A percentile compares a stretch with the other conserved stretches of the same genome.
These are phyloP conservation scores for Paramyrothecium sp. DNA, from an alignment of 2,329 filamentous ascomycete species.

Conservation along the genomic window DNA sequence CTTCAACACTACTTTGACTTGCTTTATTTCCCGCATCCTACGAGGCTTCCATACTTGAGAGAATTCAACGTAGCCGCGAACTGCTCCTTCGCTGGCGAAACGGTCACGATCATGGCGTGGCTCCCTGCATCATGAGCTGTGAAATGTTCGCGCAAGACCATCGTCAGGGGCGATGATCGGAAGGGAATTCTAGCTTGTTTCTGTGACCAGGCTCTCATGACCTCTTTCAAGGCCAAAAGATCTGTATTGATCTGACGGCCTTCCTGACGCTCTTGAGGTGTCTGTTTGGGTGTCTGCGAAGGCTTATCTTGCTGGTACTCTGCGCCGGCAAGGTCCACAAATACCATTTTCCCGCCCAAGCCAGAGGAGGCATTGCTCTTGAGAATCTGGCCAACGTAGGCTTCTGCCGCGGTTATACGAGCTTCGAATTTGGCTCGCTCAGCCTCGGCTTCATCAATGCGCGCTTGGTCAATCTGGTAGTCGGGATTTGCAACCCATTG, in stretches of 20 bases:
- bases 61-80: constrained; percentile 39
- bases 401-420: constrained; percentile 21
- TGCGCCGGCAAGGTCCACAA: constrained; percentile 43
- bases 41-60: constrained; percentile 39
- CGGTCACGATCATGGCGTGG: constrained; percentile 24
- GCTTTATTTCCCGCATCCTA: constrained; percentile 18
- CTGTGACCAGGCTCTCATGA: constrained; percentile 37
- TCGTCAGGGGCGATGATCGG: constrained; percentile 38
- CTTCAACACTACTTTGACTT: neutral
- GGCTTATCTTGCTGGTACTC: constrained; percentile 36
- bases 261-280: constrained; percentile 34
- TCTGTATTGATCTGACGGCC: constrained; percentile 43
- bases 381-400: constrained; percentile 22
- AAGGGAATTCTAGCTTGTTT: constrained; percentile 36
- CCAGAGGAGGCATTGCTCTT: constrained; percentile 14
- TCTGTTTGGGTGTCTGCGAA: neutral
- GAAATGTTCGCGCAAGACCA: constrained; percentile 40
- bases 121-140: constrained; percentile 2
- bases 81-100: constrained; percentile 32
- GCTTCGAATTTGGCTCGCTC: neutral
- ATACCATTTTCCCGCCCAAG: constrained; percentile 39
- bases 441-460: constrained; percentile 2
- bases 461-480: neutral
- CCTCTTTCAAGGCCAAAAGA: constrained; percentile 42
- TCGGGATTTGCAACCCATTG: neutral